A percentile compares a stretch with the other conserved stretches of the same genome.
phyloP scores from a whole-genome alignment of 371 early-diverging fungal genomes.

The Entomophthora muscae region DNA sequence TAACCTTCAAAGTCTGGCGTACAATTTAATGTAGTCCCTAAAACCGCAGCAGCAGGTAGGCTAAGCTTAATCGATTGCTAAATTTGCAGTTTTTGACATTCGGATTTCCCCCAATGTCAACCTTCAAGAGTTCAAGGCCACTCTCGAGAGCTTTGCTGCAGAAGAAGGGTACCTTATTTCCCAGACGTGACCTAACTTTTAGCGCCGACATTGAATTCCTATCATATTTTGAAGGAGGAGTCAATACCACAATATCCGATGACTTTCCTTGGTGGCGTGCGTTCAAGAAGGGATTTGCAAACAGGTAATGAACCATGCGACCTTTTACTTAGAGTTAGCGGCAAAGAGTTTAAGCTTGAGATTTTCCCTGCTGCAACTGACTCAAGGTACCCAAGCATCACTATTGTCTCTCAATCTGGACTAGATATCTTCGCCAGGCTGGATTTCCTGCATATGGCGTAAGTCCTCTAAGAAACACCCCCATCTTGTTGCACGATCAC shows the following conservation, averaged over 20 bases:
- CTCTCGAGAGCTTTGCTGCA: slow-evolving; percentile 17
- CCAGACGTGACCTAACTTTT: background rate
- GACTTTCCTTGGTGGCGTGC: slow-evolving; percentile 7
- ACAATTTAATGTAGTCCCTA: slow-evolving; percentile 53
- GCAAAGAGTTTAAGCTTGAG: slow-evolving; percentile 30
- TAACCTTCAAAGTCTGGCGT: slow-evolving; percentile 15
- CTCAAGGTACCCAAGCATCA: background rate
- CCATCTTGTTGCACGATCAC: slow-evolving; percentile 56
- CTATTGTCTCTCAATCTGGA: background rate
- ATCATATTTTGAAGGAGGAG: background rate
- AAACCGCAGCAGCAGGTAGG: slow-evolving; percentile 26
- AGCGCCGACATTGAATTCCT: background rate
- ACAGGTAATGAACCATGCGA: background rate
- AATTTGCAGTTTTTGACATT: slow-evolving; percentile 31
- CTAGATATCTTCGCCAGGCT: slow-evolving; percentile 24
- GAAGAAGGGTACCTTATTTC: slow-evolving; percentile 7
- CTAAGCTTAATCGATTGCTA: background rate
- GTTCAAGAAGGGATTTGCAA: background rate
- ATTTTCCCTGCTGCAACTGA: slow-evolving; percentile 53
- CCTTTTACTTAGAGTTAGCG: slow-evolving; percentile 3
- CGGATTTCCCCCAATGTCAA: slow-evolving; percentile 42
- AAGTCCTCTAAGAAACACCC: slow-evolving; percentile 44
- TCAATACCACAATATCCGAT: background rate
- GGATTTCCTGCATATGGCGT: slow-evolving; percentile 55
- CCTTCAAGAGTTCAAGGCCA: slow-evolving; percentile 27